A percentile compares a stretch with the other conserved stretches of the same genome.
Conservation (phyloP, 108 stramenopile species). For the Chaetoceros tenuissimus region DNA sequence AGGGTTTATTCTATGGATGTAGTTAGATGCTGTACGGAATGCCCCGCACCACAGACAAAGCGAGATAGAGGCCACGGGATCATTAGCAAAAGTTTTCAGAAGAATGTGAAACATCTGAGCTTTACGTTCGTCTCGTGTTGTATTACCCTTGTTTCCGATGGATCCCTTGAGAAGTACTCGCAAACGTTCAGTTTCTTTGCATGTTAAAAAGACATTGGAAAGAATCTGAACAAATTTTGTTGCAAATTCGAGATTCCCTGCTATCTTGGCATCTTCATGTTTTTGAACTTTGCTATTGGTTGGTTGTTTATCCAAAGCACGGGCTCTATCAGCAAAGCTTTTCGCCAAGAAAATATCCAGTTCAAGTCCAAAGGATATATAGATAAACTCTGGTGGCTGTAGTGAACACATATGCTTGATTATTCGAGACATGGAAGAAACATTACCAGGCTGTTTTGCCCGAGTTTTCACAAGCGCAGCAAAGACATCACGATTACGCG, state of each 20-base stretch:
- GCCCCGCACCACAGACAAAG: conserved; percentile 81
- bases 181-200: conserved; percentile 53
- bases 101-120: conserved; percentile 69
- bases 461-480: conserved; percentile 64
- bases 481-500: conserved; percentile 75
- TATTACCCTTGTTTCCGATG: conserved; percentile 35
- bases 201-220: conserved; percentile 61
- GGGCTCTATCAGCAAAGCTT: conserved; percentile 16
- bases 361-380: conserved; percentile 73
- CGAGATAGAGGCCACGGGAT: conserved; percentile 55
- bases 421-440: conserved; percentile 61
- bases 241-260: conserved; percentile 65
- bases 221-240: conserved; percentile 77
- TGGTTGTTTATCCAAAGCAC: conserved; percentile 7
- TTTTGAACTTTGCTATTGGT: conserved; percentile 17
- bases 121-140: conserved; percentile 40
- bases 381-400: conserved; percentile 83
- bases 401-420: conserved; percentile 73
- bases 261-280: conserved; percentile 25
- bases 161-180: conserved; percentile 54
- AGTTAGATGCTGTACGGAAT: conserved; percentile 62
- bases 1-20: conserved; percentile 61
- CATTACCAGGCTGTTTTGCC: conserved; percentile 47
- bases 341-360: conserved; percentile 47
- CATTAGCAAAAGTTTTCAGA: conserved; percentile 69